Percentiles rank a stretch among this genome's conserved stretches.
phyloP scores from a whole-genome alignment of 2,329 filamentous ascomycete genomes.

The Claviceps quebecensis region DNA sequence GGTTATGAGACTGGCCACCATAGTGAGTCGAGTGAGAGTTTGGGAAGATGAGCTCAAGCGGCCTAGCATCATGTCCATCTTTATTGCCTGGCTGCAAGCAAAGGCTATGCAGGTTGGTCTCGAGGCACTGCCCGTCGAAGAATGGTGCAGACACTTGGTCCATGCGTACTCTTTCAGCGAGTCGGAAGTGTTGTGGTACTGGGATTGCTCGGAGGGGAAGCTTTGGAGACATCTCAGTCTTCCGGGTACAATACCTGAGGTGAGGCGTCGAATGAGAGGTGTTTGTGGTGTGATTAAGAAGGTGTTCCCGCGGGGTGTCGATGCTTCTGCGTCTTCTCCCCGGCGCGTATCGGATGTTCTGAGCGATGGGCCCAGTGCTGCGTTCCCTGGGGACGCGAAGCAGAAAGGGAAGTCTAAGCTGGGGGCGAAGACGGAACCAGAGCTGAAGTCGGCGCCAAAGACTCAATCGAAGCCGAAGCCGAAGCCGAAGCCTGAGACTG shows the following conservation, averaged over 20 bases:
- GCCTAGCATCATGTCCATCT: slow-evolving; percentile 12
- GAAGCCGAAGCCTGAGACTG: no score
- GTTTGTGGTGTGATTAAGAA: neutral
- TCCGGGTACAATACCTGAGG: neutral
- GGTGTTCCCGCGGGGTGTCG: neutral
- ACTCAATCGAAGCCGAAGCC: no score
- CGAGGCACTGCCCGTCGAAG: neutral
- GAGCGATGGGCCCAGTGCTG: neutral
- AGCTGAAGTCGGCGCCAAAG: no score
- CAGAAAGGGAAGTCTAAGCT: neutral
- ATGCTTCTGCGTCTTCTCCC: neutral
- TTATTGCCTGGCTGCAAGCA: slow-evolving; percentile 16
- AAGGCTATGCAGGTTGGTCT: neutral
- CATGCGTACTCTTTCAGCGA: neutral
- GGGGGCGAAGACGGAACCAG: neutral
- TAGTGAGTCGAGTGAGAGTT: slow-evolving; percentile 11
- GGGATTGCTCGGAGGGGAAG: neutral
- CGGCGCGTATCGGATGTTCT: neutral
- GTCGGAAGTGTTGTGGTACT: neutral
- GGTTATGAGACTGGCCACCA: slow-evolving; percentile 12
- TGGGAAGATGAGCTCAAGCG: slow-evolving; percentile 5
- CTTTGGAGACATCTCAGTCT: neutral
- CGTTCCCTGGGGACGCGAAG: no score
- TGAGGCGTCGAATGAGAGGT: neutral
- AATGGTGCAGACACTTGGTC: slow-evolving; percentile 1